Evolutionary conservation across 129 eudicot species (phyloP), one percentile per base, ranked within the genome.

Genomic region (Centrapalus pauciflorus): DNA sequence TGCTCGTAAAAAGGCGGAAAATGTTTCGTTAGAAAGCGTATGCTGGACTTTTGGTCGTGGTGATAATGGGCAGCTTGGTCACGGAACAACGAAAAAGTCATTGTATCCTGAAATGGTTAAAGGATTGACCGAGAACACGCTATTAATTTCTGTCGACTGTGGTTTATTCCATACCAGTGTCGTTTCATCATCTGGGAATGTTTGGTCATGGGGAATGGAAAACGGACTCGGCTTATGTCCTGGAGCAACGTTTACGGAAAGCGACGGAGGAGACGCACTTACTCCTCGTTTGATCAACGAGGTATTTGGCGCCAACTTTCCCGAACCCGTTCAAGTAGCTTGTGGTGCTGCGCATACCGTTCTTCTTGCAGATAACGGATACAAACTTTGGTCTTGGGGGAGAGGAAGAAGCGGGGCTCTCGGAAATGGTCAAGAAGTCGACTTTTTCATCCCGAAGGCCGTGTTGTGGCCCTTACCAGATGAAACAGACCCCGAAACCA

Each of bases 121-220:
- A 9, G 64, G 26, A 49, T 16, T 76, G 70, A 75, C 80, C 5
- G 37, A 66, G 16, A 61, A 65, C 23, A 26, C 66, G 5, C 69
- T 59, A 38, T 72, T 88, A 12, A 43, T 80, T 41, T 83, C 98
- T 4, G 82, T 92, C 28, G 96, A 74, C 65, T 93, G 98, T 63
- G 96, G 98, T 13, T 78, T 88, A 59, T 88, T 88, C 64, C 98
- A 93, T 84, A 93, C 96, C 0, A 83, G 92, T 52, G 77, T 86
- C 17, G 91, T 88, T 75, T 88, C 98, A 2, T 81, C 96, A 11
- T 73, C 84, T 13, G 98, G 98, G 33, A 87, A 80, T 55, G 92
- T 93, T 61, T 93, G 92, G 92, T 80, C 98, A 32, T 93, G 98
- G 98, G 95, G 98, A 37, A 93, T 93, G 98, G 92, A 93, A 85